Evolutionary conservation across 129 eudicot genomes (phyloP).

Genomic region (Ambrosia artemisiifolia): DNA sequence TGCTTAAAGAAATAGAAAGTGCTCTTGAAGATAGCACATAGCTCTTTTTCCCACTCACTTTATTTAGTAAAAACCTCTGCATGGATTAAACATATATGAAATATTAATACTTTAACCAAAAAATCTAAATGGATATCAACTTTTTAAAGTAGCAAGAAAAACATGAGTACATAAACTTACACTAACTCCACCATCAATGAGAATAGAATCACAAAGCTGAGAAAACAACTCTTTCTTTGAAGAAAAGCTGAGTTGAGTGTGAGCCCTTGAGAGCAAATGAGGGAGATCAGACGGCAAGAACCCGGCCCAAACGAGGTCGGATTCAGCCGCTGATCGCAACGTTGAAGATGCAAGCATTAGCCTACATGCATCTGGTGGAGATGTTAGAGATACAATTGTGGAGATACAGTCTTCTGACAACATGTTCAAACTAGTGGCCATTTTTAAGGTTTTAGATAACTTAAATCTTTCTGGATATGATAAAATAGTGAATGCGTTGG

Average conservation of each 20-base stretch:
- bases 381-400: slow-evolving; percentile 22
- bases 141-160: background rate
- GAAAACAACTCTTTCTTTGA: slow-evolving; percentile 50
- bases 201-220: slow-evolving; percentile 43
- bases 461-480: background rate
- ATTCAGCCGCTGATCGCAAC: slow-evolving; percentile 24
- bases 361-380: slow-evolving; percentile 30
- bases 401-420: slow-evolving; percentile 39
- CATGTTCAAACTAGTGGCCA: slow-evolving; percentile 28
- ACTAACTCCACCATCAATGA: slow-evolving; percentile 59
- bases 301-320: slow-evolving; percentile 20
- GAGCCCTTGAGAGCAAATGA: slow-evolving; percentile 36
- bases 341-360: slow-evolving; percentile 18
- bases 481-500: no score
- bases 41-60: slow-evolving; percentile 44
- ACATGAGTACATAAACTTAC: slow-evolving; percentile 23
- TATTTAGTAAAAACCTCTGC: slow-evolving; percentile 53
- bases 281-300: slow-evolving; percentile 30
- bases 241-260: slow-evolving; percentile 32
- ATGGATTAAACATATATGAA: background rate
- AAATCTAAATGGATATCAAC: background rate
- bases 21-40: slow-evolving; percentile 49
- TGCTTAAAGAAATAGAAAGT: slow-evolving; percentile 40
- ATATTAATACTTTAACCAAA: background rate
- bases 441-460: background rate